Evolutionary conservation across 768 basidiomycete species (phyloP), one percentile per base, ranked within the genome.

Genomic region (Collybia nuda): DNA sequence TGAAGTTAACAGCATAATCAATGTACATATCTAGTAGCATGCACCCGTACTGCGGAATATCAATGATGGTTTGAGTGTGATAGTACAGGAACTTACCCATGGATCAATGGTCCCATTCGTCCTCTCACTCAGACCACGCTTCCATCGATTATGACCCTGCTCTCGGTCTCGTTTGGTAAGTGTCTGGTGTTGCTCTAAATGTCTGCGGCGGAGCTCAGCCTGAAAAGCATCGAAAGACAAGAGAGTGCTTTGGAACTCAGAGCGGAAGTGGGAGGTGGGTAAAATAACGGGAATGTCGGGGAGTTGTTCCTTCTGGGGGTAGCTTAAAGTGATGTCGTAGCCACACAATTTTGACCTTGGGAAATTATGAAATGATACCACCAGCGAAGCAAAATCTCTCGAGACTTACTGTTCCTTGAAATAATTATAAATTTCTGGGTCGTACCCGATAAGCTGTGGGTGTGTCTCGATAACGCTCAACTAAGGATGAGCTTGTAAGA

Each of bases 381-480:
- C 2, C 14, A 14, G 11, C 18, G 11, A 21, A 21, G 40, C 11
- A 17, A 17, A 32, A n/a, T 28, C n/a, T 4, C 11, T 40, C 41
- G 8, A n/a, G 46, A 72, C 84, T 50, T 55, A 86, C 86, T 86
- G 85, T 55, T 80, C 72, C 53, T 78, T 75, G 67, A 89, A 88
- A 60, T 86, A 86, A 49, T 81, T 73, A 58, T 79, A 83, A 6
- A 86, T 83, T 6, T 79, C 76, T 39, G 73, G 71, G 55, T 90
- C 82, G 56, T 89, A 89, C 24, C 79, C 83, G 43, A 90, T 86
- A 22, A 89, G 67, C 59, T 89, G 87, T 1, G 88, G 88, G 59
- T 84, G 86, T 4, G 88, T 88, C 66, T 86, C 79, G 15, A 89
- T 63, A 24, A 85, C 71, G 49, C 65, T 75, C 38, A 82, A 61